Evolutionary conservation across 169 alveolate genomes (phyloP).

Genomic region (Eimeria necatrix): DNA sequence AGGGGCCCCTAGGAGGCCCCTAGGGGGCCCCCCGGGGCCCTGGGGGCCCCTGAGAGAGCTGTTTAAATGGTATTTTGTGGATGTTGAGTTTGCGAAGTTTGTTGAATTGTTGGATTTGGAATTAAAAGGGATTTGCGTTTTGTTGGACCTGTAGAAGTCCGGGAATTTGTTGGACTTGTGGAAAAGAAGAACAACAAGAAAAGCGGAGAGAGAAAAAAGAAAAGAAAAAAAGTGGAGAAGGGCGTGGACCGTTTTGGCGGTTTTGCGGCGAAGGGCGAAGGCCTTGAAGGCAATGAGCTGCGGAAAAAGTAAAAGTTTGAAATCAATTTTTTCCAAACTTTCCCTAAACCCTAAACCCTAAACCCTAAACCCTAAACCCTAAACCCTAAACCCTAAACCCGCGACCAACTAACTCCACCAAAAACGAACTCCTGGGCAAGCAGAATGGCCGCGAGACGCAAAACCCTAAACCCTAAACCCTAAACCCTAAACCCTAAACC

Average conservation of each 20-base stretch:
- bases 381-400: no score
- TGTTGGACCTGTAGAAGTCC: constrained; percentile 37
- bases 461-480: neutral
- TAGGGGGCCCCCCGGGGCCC: no score
- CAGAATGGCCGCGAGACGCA: neutral
- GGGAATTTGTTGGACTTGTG: constrained; percentile 62
- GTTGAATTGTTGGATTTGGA: no score
- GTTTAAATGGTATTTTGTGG: no score
- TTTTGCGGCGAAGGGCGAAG: constrained; percentile 19
- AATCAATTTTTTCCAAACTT: no score
- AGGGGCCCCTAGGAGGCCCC: no score
- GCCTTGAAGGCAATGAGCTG: constrained; percentile 63
- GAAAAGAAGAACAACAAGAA: constrained; percentile 20
- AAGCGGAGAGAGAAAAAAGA: constrained; percentile 35
- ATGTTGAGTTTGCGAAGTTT: no score
- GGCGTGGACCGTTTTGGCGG: constrained; percentile 64
- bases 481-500: neutral
- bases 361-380: no score
- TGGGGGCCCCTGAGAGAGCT: neutral
- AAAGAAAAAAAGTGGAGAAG: constrained; percentile 21
- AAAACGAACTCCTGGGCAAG: neutral
- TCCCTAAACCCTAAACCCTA: no score
- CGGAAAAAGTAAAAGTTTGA: no score
- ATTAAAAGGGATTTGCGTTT: neutral
- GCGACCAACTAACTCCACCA: no score